Base-by-base conservation (phyloP, 2,329 filamentous ascomycete genomes). In the Fusarium beomiforme region DNA sequence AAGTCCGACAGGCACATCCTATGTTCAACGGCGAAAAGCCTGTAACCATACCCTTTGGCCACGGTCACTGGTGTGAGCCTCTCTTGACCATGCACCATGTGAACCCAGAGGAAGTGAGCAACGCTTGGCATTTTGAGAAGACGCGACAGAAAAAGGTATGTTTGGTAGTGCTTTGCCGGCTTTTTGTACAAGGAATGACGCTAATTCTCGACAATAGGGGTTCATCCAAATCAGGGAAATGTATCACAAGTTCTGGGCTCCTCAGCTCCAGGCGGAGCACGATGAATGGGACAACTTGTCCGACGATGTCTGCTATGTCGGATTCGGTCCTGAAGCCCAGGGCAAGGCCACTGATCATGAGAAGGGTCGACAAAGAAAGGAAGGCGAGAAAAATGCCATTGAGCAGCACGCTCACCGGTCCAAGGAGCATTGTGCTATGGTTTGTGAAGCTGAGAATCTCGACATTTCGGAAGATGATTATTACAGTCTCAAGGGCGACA, bases 1-100 rank as follows among this genome's bases (percentile, higher is more conserved):
- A 80, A 53, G 78, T 88, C 29, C 80, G 79, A 43, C 80, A 85
- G 57, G 79, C 81, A 5, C 83, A 83, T 72, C 87, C 87, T 21
- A 85, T 88, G 83, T 83, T 89, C 72, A 87, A 88, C 69, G 86
- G 85, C 64, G 86, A 89, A 71, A 87, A 87, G 74, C 85, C 85
- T 7, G 83, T 79, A 39, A 86, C 84, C 13, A 74, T 88, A 34
- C 84, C 85, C 8, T 88, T 82, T 62, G 82, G 84, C 2, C 79
- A 78, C 6, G 80, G 77, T 13, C 85, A 87, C 66, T 89, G 87
- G 86, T 89, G 87, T 67, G 84, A 88, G 72, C 86, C 87, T 8
- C 81, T 87, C n/a, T 75, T 89, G 42, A 87, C 86, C 6, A 87
- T 89, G 85, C 86, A 88, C 71, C 85, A 88, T 71, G 83, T 89